Conservation (phyloP, 768 basidiomycete species). For the Mycena crocata region DNA sequence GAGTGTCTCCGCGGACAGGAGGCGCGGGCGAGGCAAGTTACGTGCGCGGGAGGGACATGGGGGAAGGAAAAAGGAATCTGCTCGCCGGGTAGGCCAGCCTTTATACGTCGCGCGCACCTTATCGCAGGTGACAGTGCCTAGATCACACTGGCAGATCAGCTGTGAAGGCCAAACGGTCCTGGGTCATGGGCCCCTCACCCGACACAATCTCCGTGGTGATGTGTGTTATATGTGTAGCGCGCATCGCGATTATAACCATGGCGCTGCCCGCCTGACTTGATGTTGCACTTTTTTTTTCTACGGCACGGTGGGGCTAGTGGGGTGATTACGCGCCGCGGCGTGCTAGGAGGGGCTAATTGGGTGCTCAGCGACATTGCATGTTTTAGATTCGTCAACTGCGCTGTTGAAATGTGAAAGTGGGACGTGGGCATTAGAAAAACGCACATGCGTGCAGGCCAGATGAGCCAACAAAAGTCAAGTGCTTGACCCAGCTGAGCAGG, state of each 20-base stretch:
- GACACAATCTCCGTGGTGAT: slow-evolving; percentile 30
- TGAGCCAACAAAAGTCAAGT: slow-evolving; percentile 11
- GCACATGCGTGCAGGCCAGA: neutral
- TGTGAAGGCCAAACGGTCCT: slow-evolving; percentile 11
- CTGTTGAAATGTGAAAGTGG: neutral
- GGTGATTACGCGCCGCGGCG: slow-evolving; percentile 10
- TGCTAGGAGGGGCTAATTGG: neutral
- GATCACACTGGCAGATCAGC: slow-evolving; percentile 35
- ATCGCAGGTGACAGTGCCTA: slow-evolving; percentile 28
- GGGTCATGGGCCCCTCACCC: slow-evolving; percentile 27
- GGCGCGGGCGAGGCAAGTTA: slow-evolving; percentile 2
- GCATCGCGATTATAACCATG: slow-evolving; percentile 27
- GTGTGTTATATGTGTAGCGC: slow-evolving; percentile 6
- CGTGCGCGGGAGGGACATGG: neutral
- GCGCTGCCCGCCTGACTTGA: slow-evolving; percentile 24
- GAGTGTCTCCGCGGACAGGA: neutral
- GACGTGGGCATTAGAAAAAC: neutral
- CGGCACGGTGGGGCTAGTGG: slow-evolving; percentile 16
- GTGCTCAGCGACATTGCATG: neutral
- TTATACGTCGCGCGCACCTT: slow-evolving; percentile 28
- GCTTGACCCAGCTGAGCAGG: slow-evolving; percentile 12
- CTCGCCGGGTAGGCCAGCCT: neutral
- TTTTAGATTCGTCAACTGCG: neutral
- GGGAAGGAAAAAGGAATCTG: slow-evolving; percentile 19
- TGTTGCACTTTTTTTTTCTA: slow-evolving; percentile 4